Percentiles rank a stretch among this genome's conserved stretches.
Evolutionary conservation across 805 yeast genomes (phyloP).

Genomic region (Monosporozyma unispora): DNA sequence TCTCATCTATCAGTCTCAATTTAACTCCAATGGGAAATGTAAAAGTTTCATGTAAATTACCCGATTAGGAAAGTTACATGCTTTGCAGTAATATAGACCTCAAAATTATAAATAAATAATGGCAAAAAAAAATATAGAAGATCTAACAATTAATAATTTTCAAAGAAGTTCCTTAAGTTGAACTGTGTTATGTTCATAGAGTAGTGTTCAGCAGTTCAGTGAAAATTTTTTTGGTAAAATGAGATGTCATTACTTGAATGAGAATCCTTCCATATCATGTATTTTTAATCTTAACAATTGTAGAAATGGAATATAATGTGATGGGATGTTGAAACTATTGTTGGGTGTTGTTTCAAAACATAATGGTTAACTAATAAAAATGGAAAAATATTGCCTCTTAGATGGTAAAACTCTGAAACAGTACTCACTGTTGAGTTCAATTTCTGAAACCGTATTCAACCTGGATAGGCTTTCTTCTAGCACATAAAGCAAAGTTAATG

Average conservation of each 20-base stretch:
- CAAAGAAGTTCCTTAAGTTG: neutral
- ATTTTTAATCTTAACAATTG: no score
- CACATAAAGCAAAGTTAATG: no score
- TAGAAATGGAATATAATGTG: no score
- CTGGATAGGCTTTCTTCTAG: no score
- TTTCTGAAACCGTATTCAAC: no score
- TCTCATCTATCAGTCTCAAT: neutral
- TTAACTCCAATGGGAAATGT: neutral
- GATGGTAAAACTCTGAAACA: no score
- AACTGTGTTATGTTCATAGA: neutral
- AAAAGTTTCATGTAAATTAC: constrained; percentile 18
- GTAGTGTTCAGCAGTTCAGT: neutral
- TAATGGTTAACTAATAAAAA: no score
- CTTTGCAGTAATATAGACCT: neutral
- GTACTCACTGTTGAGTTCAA: no score
- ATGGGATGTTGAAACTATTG: no score
- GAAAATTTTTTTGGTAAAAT: neutral
- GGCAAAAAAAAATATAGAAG: neutral
- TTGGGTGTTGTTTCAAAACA: no score
- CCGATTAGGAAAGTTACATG: constrained; percentile 13
- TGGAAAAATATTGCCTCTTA: no score
- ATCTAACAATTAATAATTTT: neutral
- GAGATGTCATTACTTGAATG: neutral
- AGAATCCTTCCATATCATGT: neutral
- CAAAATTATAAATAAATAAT: constrained; percentile 1